A percentile compares a stretch with the other conserved stretches of the same genome.
Evolutionary conservation across 169 alveolate species (phyloP).

Genomic region (Cryptosporidium felis): DNA sequence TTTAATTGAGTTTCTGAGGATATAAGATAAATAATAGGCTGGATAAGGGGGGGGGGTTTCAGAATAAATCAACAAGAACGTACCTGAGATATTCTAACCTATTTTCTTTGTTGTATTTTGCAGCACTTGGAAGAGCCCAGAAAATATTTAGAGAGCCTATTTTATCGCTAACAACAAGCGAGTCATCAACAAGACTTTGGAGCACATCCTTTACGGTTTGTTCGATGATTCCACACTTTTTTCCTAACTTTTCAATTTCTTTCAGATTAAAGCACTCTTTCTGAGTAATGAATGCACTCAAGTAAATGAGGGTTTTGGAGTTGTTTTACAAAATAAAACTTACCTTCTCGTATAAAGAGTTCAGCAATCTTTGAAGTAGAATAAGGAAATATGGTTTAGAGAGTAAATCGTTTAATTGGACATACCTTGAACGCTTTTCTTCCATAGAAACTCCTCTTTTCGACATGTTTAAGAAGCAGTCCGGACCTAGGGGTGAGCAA

Average conservation of each 20-base stretch:
- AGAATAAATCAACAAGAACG: background rate
- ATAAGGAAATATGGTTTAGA: background rate
- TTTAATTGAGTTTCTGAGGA: constrained; percentile 30
- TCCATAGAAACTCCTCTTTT: constrained; percentile 70
- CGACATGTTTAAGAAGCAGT: constrained; percentile 42
- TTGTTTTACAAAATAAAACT: background rate
- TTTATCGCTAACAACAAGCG: constrained; percentile 84
- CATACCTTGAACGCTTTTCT: constrained; percentile 70
- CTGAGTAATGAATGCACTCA: constrained; percentile 27
- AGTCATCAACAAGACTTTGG: constrained; percentile 82
- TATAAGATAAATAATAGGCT: background rate
- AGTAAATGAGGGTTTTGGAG: background rate
- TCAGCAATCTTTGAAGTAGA: constrained; percentile 1
- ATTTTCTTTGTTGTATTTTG: constrained; percentile 41
- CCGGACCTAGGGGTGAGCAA: no score
- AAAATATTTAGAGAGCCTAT: constrained; percentile 86
- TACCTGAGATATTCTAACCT: constrained; percentile 53
- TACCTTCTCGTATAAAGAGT: constrained; percentile 67
- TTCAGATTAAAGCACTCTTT: constrained; percentile 80
- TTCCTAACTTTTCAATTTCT: constrained; percentile 81
- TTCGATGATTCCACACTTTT: constrained; percentile 80
- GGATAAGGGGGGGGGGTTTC: background rate
- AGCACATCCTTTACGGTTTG: constrained; percentile 83
- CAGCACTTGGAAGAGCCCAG: constrained; percentile 85
- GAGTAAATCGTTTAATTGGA: background rate